Conservation (phyloP, 2,329 filamentous ascomycete genomes). For the Fusarium agapanthi region DNA sequence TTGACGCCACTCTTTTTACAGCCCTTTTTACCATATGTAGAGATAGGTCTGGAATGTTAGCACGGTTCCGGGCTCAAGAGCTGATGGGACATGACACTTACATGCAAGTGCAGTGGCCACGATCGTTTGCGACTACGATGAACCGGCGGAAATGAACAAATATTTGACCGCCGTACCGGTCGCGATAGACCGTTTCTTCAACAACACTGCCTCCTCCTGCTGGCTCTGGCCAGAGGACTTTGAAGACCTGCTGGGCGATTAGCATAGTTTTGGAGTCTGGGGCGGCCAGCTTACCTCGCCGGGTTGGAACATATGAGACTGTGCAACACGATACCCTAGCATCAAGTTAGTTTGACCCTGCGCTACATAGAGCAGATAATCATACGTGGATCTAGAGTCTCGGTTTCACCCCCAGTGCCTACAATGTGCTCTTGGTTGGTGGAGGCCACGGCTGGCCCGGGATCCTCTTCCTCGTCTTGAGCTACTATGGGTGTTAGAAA, state of each 20-base stretch:
- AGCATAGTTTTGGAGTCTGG: background rate
- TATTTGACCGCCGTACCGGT: conserved; percentile 50
- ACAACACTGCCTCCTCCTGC: conserved; percentile 50
- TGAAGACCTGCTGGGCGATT: conserved; percentile 57
- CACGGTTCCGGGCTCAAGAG: background rate
- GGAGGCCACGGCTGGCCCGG: conserved; percentile 34
- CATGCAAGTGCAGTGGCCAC: conserved; percentile 65
- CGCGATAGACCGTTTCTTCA: conserved; percentile 47
- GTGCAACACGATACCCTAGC: conserved; percentile 54
- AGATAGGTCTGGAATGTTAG: conserved; percentile 57
- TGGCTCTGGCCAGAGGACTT: conserved; percentile 64
- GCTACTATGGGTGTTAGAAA: background rate
- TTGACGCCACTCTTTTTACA: conserved; percentile 64
- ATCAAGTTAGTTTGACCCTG: conserved; percentile 7
- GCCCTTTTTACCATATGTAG: conserved; percentile 62
- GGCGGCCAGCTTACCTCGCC: conserved; percentile 47
- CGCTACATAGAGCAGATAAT: no score
- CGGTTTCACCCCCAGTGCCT: conserved; percentile 29
- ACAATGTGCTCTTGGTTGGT: conserved; percentile 22
- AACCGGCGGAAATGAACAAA: conserved; percentile 63
- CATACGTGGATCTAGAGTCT: conserved; percentile 51
- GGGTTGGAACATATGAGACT: conserved; percentile 49
- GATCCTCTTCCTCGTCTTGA: conserved; percentile 40
- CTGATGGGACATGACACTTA: conserved; percentile 46
- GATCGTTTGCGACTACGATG: conserved; percentile 60